Base-by-base conservation (phyloP, 352 stramenopile species). In the Phytophthora tubulina region DNA sequence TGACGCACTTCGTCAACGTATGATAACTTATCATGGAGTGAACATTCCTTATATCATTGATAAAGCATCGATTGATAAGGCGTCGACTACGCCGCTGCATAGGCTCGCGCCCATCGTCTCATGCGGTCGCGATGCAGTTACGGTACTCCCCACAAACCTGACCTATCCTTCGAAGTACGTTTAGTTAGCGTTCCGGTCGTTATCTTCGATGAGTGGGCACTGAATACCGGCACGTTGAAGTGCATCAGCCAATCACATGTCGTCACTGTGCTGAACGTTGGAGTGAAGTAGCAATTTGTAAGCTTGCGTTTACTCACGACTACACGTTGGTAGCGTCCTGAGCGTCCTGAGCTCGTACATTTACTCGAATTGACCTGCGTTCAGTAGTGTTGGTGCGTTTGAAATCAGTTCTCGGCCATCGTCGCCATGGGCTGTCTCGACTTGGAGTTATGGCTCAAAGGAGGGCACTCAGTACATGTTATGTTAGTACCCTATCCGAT, bases 371-470 rank as follows among this genome's bases (percentile, higher is more conserved):
- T 75, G 60, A 75, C 61, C 45, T 52, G 52, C 14, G 46, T 42
- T 32, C 61, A 71, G 41, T 27, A 7, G 4, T 8, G 41, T 27
- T 27, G 21, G 21, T 27, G 39, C 51, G 50, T 33, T 61, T 46
- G 67, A 65, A 52, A 57, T 51, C 44, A 66, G 44, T 35, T 38
- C 35, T 27, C 27, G 42, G 38, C 21, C 56, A 46, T 44, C 38
- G 69, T 68, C 69, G 70, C 33, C 70, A 78, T 78, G 60, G 70
- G 60, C 70, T 78, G 65, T 75, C 70, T 21, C 14, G 60, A n/a
- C 10, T 8, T 39, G 13, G 21, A 56, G 31, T n/a, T 56, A 10
- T 65, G 35, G 15, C 33, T 55, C 35, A 38, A 15, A 38, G 15
- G 30, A 50, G 30, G 6, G 3, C 30, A 52, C 21, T 57, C n/a